Evolutionary conservation across 164 flowering plant genomes (phyloP), one percentile per base, ranked within the genome.

Genomic region (Aristolochia fimbriata): DNA sequence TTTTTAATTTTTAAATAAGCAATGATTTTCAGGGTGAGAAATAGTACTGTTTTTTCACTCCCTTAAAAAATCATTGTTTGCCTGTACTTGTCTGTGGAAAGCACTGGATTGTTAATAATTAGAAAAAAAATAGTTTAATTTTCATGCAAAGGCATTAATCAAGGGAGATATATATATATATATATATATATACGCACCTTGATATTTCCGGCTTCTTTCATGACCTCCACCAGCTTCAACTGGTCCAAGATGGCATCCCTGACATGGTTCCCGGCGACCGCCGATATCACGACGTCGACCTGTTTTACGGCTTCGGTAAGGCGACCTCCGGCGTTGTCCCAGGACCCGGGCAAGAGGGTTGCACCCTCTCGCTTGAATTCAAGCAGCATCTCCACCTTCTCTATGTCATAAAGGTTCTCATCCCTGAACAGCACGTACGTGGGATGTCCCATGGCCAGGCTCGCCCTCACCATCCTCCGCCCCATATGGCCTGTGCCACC

Each of bases 401-500:
- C 60, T 17, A 58, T 58, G 60, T 58, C 49, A 22, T 58, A 21
- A 7, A 37, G 21, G 60, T 43, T 58, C 60, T 58, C 60, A 11
- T 58, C 25, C 25, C 60, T 24, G 24, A 58, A 58, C 47, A 58
- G 24, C 2, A 60, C 62, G n/a, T 60, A 27, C 0, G 54, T 60
- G 19, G 62, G 62, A 20, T 48, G 62, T 9, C 62, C 62, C 23
- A 48, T 31, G 24, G 33, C 33, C n/a, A 60, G 53, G 54, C 62
- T 60, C 1, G 62, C 62, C 21, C 43, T 19, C 23, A 60, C 62
- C 14, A 60, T 25, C 14, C 33, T 24, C 53, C 54, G 52, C 5
- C 62, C 62, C 52, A 60, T 49, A 41, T 60, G 62, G 21, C 62
- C 62, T 13, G 54, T 60, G 14, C 54, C 62, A 15, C 62, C 62